A percentile compares a stretch with the other conserved stretches of the same genome.
Conservation (phyloP, 164 flowering plant species). For the Berberis thunbergii region DNA sequence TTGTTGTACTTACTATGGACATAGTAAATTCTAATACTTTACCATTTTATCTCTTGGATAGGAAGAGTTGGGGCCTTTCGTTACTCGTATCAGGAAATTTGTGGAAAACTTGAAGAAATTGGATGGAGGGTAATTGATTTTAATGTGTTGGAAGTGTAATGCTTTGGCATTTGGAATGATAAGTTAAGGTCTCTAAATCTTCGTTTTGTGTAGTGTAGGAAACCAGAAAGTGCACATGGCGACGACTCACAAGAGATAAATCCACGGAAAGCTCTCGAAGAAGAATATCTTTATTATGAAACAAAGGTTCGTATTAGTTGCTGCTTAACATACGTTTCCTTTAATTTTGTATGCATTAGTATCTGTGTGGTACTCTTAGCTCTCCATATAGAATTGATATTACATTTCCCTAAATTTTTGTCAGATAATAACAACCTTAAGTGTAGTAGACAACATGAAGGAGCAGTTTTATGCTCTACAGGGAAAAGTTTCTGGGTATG, state of each 20-base stretch:
- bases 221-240: slow-evolving; percentile 32
- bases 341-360: too few relatives aligned
- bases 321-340: background rate
- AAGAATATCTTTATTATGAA: slow-evolving; percentile 73
- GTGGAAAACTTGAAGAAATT: slow-evolving; percentile 68
- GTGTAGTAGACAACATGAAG: slow-evolving; percentile 90
- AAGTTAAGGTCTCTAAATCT: background rate
- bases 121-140: slow-evolving; percentile 43
- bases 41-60: slow-evolving; percentile 19
- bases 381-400: too few relatives aligned
- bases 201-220: slow-evolving; percentile 15
- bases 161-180: background rate
- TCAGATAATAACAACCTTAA: slow-evolving; percentile 53
- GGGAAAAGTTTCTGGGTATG: slow-evolving; percentile 48
- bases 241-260: slow-evolving; percentile 33
- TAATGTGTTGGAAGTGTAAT: background rate
- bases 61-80: slow-evolving; percentile 62
- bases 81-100: slow-evolving; percentile 46
- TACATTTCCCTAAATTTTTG: background rate
- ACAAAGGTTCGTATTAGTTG: slow-evolving; percentile 45
- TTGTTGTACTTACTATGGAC: background rate
- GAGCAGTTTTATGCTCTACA: slow-evolving; percentile 67
- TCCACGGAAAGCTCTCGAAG: slow-evolving; percentile 68
- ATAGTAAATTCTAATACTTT: background rate
- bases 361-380: too few relatives aligned